Conservation (phyloP, 2,329 filamentous ascomycete genomes). For the Sporothrix phasma region DNA sequence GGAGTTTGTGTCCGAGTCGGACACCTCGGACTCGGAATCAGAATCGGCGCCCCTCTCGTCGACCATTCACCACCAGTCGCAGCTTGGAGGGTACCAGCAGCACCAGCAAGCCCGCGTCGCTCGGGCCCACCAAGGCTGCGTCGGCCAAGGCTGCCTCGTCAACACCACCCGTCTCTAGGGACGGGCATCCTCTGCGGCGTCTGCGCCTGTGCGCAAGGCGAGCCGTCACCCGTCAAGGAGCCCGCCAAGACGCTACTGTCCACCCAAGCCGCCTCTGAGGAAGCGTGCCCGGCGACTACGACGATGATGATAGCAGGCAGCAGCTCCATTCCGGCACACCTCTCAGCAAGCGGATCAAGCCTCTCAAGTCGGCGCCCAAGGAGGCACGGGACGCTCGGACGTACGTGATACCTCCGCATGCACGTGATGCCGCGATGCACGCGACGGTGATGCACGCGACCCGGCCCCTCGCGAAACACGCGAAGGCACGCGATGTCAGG, state of each 20-base stretch:
- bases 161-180: slow-evolving; percentile 4
- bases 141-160: not conserved
- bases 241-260: slow-evolving; percentile 14
- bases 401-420: too few species aligned
- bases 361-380: slow-evolving; percentile 22
- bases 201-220: slow-evolving; percentile 16
- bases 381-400: not conserved
- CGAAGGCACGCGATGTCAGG: not conserved
- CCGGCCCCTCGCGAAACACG: not conserved
- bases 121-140: slow-evolving; percentile 17
- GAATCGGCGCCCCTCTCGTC: slow-evolving; percentile 23
- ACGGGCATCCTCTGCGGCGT: slow-evolving; percentile 16
- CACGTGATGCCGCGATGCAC: not conserved
- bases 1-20: slow-evolving; percentile 47
- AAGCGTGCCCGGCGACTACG: slow-evolving; percentile 43
- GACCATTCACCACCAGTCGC: slow-evolving; percentile 21
- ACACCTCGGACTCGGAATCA: slow-evolving; percentile 41
- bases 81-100: slow-evolving; percentile 5
- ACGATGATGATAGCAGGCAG: slow-evolving; percentile 45
- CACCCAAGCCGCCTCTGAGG: slow-evolving; percentile 30
- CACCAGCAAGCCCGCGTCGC: slow-evolving; percentile 4
- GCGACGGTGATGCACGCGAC: not conserved
- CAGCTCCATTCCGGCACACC: slow-evolving; percentile 50
- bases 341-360: slow-evolving; percentile 48
- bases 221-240: slow-evolving; percentile 16